Evolutionary conservation across 495 filamentous ascomycete species (phyloP).

Genomic region (Tuber microsphaerosporum): DNA sequence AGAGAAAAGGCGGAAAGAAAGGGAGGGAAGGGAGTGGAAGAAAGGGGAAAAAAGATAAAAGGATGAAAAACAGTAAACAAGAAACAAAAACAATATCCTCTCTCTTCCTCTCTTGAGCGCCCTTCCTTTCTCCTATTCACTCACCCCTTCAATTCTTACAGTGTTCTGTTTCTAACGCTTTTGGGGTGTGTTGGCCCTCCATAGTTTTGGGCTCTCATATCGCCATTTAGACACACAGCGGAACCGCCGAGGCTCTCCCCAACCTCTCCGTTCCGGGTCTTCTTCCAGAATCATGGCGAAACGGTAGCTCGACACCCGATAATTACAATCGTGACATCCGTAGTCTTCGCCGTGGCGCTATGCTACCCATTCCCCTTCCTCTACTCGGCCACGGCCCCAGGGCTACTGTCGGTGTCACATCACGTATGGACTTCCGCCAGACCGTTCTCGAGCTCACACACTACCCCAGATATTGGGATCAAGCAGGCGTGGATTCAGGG

Average conservation of each 20-base stretch:
- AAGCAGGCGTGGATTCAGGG: constrained; percentile 51
- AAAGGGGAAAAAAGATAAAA: background rate
- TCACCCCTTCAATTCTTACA: background rate
- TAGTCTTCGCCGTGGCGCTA: constrained; percentile 55
- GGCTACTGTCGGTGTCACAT: constrained; percentile 58
- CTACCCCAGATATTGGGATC: constrained; percentile 47
- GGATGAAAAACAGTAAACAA: background rate
- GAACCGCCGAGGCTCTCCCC: constrained; percentile 55
- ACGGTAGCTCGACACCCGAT: constrained; percentile 61
- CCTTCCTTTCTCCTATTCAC: constrained; percentile 1
- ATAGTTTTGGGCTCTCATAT: constrained; percentile 43
- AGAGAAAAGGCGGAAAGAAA: background rate
- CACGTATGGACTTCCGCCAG: constrained; percentile 71
- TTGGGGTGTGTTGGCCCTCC: constrained; percentile 29
- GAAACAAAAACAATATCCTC: background rate
- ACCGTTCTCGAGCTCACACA: constrained; percentile 47
- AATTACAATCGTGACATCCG: constrained; percentile 56
- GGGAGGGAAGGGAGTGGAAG: background rate
- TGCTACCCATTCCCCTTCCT: constrained; percentile 63
- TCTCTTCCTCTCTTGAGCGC: constrained; percentile 8
- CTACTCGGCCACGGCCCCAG: constrained; percentile 55
- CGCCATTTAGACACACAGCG: constrained; percentile 48
- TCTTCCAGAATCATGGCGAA: constrained; percentile 58
- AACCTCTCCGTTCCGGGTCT: constrained; percentile 54
- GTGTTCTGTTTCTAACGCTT: constrained; percentile 19